phyloP scores from a whole-genome alignment of 2,329 filamentous ascomycete genomes.

The Colletotrichum horii region DNA sequence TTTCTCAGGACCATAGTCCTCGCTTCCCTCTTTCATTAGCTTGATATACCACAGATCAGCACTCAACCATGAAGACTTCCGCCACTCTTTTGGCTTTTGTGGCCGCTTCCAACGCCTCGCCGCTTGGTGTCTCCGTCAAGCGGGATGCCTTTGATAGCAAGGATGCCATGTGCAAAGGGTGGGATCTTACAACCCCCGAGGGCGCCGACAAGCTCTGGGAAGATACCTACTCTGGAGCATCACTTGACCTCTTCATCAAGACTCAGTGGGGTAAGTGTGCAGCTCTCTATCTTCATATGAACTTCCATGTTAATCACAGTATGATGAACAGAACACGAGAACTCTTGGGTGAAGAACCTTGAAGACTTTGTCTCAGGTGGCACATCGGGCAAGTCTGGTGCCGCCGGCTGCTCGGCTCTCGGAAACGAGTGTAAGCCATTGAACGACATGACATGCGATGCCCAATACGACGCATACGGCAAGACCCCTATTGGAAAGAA shows the following conservation, averaged over 20 bases:
- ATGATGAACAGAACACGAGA: not conserved
- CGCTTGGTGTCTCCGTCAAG: not conserved
- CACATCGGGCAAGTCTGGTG: slow-evolving; percentile 7
- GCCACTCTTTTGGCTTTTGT: not conserved
- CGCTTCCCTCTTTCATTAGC: not conserved
- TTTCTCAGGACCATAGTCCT: not conserved
- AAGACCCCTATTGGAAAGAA: not conserved
- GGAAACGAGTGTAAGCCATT: slow-evolving; percentile 9
- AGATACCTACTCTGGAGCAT: not conserved
- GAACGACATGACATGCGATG: not conserved
- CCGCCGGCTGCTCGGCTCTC: not conserved
- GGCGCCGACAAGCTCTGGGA: slow-evolving; percentile 5
- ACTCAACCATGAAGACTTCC: not conserved
- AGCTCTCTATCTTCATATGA: not conserved
- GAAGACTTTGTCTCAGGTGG: slow-evolving; percentile 1
- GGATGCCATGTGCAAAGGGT: slow-evolving; percentile 2
- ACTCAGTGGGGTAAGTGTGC: not conserved
- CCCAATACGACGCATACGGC: not conserved
- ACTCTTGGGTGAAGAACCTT: slow-evolving; percentile 4
- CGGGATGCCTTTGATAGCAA: not conserved
- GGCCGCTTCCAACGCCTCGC: not conserved
- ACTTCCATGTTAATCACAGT: not conserved
- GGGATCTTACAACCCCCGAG: not conserved
- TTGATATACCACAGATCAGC: not conserved
- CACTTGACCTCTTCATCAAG: slow-evolving; percentile 8